Percentiles rank a stretch among this genome's conserved stretches.
Conservation (phyloP, 257 asterid genomes). For the Gynochthodes officinalis region DNA sequence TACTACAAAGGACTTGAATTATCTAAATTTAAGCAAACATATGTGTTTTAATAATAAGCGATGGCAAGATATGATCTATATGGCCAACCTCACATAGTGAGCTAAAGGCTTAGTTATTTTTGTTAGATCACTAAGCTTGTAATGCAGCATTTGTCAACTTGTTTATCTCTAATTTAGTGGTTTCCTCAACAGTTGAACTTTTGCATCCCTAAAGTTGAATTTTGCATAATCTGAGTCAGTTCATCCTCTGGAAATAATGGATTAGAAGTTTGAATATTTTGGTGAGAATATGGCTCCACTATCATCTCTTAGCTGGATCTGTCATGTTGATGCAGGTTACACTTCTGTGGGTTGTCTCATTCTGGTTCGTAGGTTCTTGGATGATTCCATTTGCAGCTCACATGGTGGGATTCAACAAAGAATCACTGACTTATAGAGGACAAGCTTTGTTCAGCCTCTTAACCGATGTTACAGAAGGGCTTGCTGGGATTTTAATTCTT, state of each 20-base stretch:
- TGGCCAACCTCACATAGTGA: too few species aligned
- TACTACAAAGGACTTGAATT: too few species aligned
- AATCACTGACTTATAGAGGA: constrained; percentile 75
- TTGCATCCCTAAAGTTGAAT: too few species aligned
- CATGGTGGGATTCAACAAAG: constrained; percentile 75
- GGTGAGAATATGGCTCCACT: not conserved
- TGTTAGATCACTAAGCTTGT: not conserved
- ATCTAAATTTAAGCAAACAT: too few species aligned
- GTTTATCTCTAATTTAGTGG: not conserved
- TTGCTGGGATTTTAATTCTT: constrained; percentile 86
- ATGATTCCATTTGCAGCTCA: constrained; percentile 94
- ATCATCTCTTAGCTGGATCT: constrained; percentile 2
- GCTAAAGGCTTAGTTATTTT: too few species aligned
- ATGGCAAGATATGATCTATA: too few species aligned
- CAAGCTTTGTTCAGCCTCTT: constrained; percentile 95
- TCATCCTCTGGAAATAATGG: not conserved
- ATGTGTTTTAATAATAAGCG: too few species aligned
- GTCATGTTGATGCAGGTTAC: constrained; percentile 53
- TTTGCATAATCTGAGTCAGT: not conserved
- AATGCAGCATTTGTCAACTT: not conserved
- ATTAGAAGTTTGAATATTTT: not conserved
- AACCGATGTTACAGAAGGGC: constrained; percentile 87
- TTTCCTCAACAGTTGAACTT: not conserved
- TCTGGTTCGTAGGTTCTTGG: constrained; percentile 99
- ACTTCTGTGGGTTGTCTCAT: constrained; percentile 86